Base-by-base conservation (phyloP, 371 early-diverging fungal species). In the Mucor lusitanicus region DNA sequence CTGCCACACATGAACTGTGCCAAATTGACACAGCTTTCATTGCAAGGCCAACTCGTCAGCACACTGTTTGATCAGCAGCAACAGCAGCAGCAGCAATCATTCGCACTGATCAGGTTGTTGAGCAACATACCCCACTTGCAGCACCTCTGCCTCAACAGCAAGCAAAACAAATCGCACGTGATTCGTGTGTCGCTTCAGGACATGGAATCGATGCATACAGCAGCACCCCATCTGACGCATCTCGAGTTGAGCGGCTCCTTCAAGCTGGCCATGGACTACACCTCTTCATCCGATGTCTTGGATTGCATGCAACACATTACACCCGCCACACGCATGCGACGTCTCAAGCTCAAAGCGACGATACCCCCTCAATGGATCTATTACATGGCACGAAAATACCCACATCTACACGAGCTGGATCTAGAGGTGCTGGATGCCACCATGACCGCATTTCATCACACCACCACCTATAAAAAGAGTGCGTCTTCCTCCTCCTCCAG, bases 311-410 rank as follows among this genome's bases (percentile, higher is more conserved):
- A 3, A 21, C 27, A 37, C 4, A 15, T 21, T 6, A 25, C 30
- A 11, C 37, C 30, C 1, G 25, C 28, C 1, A 35, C 28, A 32
- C 7, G 6, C 2, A 17, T 54, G 1, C 42, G 42, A 27, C n/a
- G 15, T 3, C 30, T 46, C 13, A 37, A 40, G 19, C 33, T 58
- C 1, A 57, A 40, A 25, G 65, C 48, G 2, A 44, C 28, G 23
- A 19, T 65, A 35, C 35, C 65, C 11, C 35, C 58, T 12, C 57
- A 30, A 35, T 65, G 65, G 65, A 46, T 65, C 17, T 65, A 65
- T 33, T 65, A 65, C 33, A 37, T 53, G 5, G 65, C 33, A 6
- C 15, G 46, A 11, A 65, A 65, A 30, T 65, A 65, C 30, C 65
- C 65, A 1, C 23, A 44, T 1, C 25, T 65, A 25, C 42, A 58